A percentile compares a stretch with the other conserved stretches of the same genome.
Evolutionary conservation across 2,329 filamentous ascomycete species (phyloP).

Genomic region (Chaetomium olivaceum): DNA sequence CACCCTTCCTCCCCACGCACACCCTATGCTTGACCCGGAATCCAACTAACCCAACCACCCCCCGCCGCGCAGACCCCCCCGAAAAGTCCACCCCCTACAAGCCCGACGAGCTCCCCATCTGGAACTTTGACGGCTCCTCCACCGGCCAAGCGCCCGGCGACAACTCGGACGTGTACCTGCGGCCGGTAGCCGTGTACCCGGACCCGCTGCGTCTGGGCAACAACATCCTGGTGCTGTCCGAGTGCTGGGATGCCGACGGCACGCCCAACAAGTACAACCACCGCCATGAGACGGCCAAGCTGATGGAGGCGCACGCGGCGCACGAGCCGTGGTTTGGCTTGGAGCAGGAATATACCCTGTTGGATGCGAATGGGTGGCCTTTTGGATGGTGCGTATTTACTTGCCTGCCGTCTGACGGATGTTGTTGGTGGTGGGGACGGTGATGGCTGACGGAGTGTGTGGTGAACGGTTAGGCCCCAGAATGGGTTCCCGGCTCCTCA

Average conservation of each 20-base stretch:
- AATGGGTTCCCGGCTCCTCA: conserved; percentile 68
- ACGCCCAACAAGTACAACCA: conserved; percentile 98
- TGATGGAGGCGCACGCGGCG: conserved; percentile 83
- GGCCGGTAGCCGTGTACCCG: conserved; percentile 74
- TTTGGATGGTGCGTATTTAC: conserved; percentile 74
- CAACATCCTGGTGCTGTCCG: conserved; percentile 73
- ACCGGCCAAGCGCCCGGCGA: conserved; percentile 90
- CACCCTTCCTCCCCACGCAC: too few relatives aligned
- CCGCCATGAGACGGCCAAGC: conserved; percentile 84
- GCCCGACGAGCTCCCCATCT: conserved; percentile 53
- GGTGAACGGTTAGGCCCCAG: conserved; percentile 17
- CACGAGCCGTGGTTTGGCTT: conserved; percentile 96
- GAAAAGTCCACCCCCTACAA: conserved; percentile 47
- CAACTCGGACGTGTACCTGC: conserved; percentile 97
- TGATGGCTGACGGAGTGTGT: not conserved
- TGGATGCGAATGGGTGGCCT: conserved; percentile 81
- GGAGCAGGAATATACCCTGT: conserved; percentile 88
- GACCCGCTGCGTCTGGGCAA: conserved; percentile 27
- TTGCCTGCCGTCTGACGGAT: not conserved
- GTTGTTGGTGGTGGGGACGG: not conserved
- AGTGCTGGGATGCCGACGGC: conserved; percentile 77
- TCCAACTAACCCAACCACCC: not conserved
- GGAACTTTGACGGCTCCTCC: conserved; percentile 66
- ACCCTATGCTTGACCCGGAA: conserved; percentile 13
- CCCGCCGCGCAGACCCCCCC: conserved; percentile 46